Evolutionary conservation across 176 grass and related monocot species (phyloP), one percentile per base, ranked within the genome.

Genomic region (Carex myosuroides): DNA sequence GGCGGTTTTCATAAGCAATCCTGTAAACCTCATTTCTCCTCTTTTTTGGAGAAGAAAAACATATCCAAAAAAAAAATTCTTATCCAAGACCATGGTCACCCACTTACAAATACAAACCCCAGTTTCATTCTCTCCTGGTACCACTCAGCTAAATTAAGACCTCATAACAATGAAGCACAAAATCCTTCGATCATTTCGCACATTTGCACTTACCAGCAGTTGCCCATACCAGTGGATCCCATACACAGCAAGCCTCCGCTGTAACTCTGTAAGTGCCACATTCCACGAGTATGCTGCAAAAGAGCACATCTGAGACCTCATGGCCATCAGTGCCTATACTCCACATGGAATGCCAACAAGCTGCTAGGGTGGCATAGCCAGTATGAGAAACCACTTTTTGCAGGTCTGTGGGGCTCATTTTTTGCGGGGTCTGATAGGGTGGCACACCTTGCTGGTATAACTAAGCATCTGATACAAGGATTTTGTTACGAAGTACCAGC

Each of bases 261-360:
- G 92, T 92, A 32, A 84, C 16, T 59, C 83, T 67, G 92, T 92
- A 32, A 84, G 73, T 1, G 88, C 90, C 26, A 90, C 90, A 13
- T 88, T 85, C 60, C 39, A 92, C 60, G 79, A 60, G 59, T 85
- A 95, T 73, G 37, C 57, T 2, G 86, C 87, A 13, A 20, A 18
- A 39, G 41, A 88, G 64, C 82, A 81, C 82, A 89, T 82, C 53
- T 87, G 90, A 90, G 84, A 90, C 54, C 65, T 90, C 3, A 50
- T 16, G 9, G 70, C 85, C 8, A 18, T 61, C 39, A 84, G 69
- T 10, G 63, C 54, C 5, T 64, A 55, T 66, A 55, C 32, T 48
- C 72, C 17, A 84, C 82, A 35, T 84, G 81, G 64, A 20, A 85
- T 33, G 81, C 82, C 61, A 44, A 71, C 60, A 64, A 81, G 62